Base-by-base conservation (phyloP, 2,329 filamentous ascomycete species). In the Colletotrichum truncatum region DNA sequence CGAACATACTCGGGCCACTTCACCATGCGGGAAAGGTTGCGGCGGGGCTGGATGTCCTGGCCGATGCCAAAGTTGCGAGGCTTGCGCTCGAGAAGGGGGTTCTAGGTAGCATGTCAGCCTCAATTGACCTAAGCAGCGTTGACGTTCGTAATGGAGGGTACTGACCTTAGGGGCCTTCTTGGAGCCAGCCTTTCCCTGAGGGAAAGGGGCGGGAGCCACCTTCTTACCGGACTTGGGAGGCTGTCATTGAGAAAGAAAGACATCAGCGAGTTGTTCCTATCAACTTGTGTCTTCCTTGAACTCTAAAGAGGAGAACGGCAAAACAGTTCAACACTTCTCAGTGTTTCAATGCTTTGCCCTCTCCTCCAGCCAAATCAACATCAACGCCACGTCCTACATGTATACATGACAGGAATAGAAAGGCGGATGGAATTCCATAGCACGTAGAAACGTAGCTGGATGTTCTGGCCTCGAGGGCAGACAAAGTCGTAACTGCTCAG, bases 241-340 rank as follows among this genome's bases (percentile, higher is more conserved):
- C 96, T 98, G 87, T 98, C 94, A 98, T 98, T 96, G 95, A 98
- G 95, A 93, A 97, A 94, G 96, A 92, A 97, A 93, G 91, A 93
- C 86, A 93, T 97, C 92, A 98, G 94, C 91, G 84, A 88, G 86
- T 89, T 88, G 90, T 88, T 91, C 91, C 86, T 87, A 90, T 89
- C 84, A 83, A 84, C 84, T 85, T 86, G 82, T 79, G 87, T 92
- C 91, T 93, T 92, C 90, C 91, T 89, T 91, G 84, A 92, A 91
- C 93, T 97, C 93, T 97, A 97, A 85, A 91, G 93, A 96, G 91
- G 87, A 66, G 23, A 58, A 56, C 63, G 43, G 34, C 21, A 10
- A 51, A 16, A 34, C 21, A 18, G 8, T 10, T 32, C 36, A n/a
- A 28, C 21, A 25, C 53, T 30, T 18, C 23, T 10, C 8, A n/a